These are phyloP conservation scores for Gyrodon lividus DNA, from an alignment of 768 basidiomycete genomes.

Conservation along the genomic window DNA sequence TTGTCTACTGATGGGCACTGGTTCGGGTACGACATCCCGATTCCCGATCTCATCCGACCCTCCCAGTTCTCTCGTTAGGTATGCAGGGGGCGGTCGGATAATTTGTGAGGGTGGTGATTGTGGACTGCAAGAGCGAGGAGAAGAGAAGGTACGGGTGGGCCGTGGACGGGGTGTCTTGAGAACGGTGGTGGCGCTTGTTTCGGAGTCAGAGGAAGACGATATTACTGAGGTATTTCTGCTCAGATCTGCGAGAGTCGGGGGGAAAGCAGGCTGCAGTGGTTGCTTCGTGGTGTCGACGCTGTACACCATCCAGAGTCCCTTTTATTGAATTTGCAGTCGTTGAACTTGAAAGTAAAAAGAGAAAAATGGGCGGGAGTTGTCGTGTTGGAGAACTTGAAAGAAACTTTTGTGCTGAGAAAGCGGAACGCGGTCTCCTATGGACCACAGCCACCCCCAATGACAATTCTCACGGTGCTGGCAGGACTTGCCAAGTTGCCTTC, in stretches of 20 bases:
- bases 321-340: not conserved
- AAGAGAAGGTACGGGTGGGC: slow-evolving; percentile 61
- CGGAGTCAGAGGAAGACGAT: slow-evolving; percentile 61
- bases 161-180: slow-evolving; percentile 48
- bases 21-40: slow-evolving; percentile 14
- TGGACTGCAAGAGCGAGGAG: slow-evolving; percentile 58
- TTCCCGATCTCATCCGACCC: slow-evolving; percentile 29
- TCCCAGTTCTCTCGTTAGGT: slow-evolving; percentile 59
- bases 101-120: slow-evolving; percentile 37
- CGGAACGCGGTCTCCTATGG: slow-evolving; percentile 13
- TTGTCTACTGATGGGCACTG: slow-evolving; percentile 1
- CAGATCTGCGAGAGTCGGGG: slow-evolving; percentile 56
- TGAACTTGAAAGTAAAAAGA: not conserved
- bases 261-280: slow-evolving; percentile 14
- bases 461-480: not conserved
- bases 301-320: slow-evolving; percentile 9
- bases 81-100: slow-evolving; percentile 47
- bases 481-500: too few species aligned
- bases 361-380: too few species aligned
- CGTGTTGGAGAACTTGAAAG: not conserved
- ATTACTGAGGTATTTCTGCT: slow-evolving; percentile 78
- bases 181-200: slow-evolving; percentile 39
- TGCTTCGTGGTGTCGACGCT: not conserved
- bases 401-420: slow-evolving; percentile 16
- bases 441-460: slow-evolving; percentile 22